phyloP scores from a whole-genome alignment of 331 rosid genomes.

The Pyracantha coccinea region DNA sequence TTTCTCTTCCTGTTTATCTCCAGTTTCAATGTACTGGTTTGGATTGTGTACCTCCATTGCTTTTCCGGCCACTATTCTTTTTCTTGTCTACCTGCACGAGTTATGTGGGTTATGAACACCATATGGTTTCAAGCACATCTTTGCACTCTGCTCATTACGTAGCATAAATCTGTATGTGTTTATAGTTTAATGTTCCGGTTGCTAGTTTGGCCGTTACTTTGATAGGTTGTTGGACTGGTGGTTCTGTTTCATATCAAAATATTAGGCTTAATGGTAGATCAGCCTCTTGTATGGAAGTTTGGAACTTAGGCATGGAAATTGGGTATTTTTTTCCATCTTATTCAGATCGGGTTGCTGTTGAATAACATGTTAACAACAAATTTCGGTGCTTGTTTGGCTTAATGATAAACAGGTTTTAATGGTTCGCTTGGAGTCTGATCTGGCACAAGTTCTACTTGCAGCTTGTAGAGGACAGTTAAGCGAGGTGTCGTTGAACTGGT shows the following conservation, averaged over 20 bases:
- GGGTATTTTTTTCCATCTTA: background rate
- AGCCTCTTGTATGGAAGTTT: background rate
- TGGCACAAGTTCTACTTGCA: conserved; percentile 82
- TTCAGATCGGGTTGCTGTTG: background rate
- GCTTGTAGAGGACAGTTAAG: conserved; percentile 84
- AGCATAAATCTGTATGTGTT: background rate
- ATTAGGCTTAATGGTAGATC: background rate
- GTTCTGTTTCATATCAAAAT: background rate
- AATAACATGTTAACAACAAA: background rate
- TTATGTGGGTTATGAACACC: background rate
- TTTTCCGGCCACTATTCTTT: background rate
- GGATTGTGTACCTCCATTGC: background rate
- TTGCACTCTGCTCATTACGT: background rate
- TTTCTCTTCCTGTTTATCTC: background rate
- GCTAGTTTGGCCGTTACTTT: background rate
- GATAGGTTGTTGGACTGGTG: background rate
- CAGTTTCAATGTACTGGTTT: background rate
- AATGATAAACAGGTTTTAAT: conserved; percentile 60
- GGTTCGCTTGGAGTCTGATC: conserved; percentile 87
- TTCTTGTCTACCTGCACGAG: background rate
- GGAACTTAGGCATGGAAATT: background rate
- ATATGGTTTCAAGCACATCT: background rate
- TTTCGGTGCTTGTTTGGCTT: background rate
- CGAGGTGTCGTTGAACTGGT: conserved; percentile 68
- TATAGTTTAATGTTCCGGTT: background rate